phyloP scores from a whole-genome alignment of 1,139 yeast species.

The Hyphopichia pseudoburtonii region DNA sequence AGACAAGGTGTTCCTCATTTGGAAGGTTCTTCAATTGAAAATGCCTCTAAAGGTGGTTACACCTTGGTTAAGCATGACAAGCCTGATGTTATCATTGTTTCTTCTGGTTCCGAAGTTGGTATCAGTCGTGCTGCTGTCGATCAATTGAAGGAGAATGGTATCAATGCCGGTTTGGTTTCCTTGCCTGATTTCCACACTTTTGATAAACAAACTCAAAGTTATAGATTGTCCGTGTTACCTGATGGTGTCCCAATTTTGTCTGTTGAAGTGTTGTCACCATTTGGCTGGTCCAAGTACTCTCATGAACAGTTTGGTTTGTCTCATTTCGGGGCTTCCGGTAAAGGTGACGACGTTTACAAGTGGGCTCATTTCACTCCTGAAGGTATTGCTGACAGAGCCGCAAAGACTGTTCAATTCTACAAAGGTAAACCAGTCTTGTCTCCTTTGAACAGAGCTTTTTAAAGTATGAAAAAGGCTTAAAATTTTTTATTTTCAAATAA shows the following conservation, averaged over 20 bases:
- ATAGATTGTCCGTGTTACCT: slow-evolving; percentile 85
- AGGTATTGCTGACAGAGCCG: slow-evolving; percentile 86
- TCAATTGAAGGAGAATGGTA: slow-evolving; percentile 59
- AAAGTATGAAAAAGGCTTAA: too few species aligned
- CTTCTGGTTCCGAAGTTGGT: slow-evolving; percentile 96
- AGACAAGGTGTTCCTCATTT: slow-evolving; percentile 98
- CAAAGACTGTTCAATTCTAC: slow-evolving; percentile 78
- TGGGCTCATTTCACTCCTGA: slow-evolving; percentile 89
- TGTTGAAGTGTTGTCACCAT: slow-evolving; percentile 88
- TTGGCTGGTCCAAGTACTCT: slow-evolving; percentile 94
- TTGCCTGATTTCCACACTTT: slow-evolving; percentile 92
- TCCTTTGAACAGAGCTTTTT: slow-evolving; percentile 80
- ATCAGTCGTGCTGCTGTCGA: slow-evolving; percentile 80
- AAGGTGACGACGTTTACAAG: slow-evolving; percentile 79
- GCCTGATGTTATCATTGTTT: slow-evolving; percentile 77
- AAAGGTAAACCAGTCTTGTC: slow-evolving; percentile 71
- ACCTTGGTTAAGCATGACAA: slow-evolving; percentile 58
- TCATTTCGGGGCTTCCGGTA: slow-evolving; percentile 97
- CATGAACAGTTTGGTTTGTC: slow-evolving; percentile 96
- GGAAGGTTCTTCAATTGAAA: slow-evolving; percentile 88
- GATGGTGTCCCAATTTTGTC: slow-evolving; percentile 92
- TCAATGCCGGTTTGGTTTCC: slow-evolving; percentile 82
- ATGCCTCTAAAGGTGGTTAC: slow-evolving; percentile 96
- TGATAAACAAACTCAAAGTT: slow-evolving; percentile 77
- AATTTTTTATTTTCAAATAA: too few species aligned